Evolutionary conservation across 306 rosid species (phyloP).

Genomic region (Albizia julibrissin): DNA sequence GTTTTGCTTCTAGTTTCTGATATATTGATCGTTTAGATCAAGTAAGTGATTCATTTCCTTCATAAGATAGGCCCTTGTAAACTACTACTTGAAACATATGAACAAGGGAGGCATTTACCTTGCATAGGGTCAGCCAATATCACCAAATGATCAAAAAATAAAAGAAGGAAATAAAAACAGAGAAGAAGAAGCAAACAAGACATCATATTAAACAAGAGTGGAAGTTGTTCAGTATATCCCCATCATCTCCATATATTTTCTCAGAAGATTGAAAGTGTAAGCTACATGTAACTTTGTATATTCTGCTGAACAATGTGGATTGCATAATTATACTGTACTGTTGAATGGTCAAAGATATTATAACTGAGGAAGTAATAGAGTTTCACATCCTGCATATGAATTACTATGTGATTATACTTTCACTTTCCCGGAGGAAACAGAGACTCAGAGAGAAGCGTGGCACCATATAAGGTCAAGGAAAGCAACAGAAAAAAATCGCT

Average conservation of each 20-base stretch:
- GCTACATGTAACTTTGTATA: not conserved
- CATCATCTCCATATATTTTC: slow-evolving; percentile 1
- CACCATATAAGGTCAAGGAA: too few species aligned
- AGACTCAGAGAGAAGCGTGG: too few species aligned
- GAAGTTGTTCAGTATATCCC: not conserved
- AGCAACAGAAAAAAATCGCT: too few species aligned
- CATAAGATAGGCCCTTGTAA: not conserved
- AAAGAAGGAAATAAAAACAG: not conserved
- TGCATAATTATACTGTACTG: not conserved
- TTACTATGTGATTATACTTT: too few species aligned
- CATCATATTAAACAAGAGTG: not conserved
- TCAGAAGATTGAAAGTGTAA: not conserved
- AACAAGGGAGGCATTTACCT: not conserved
- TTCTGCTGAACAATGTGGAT: not conserved
- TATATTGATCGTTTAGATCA: not conserved
- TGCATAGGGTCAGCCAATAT: not conserved
- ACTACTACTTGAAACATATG: not conserved
- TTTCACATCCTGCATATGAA: slow-evolving; percentile 4
- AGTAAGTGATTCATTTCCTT: not conserved
- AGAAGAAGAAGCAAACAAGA: not conserved
- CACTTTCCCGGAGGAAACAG: too few species aligned
- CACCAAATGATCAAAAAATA: not conserved
- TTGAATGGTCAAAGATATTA: not conserved
- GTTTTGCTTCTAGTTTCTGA: not conserved
- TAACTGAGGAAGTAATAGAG: not conserved